Evolutionary conservation across 768 basidiomycete species (phyloP).

Genomic region (Russula vinacea): DNA sequence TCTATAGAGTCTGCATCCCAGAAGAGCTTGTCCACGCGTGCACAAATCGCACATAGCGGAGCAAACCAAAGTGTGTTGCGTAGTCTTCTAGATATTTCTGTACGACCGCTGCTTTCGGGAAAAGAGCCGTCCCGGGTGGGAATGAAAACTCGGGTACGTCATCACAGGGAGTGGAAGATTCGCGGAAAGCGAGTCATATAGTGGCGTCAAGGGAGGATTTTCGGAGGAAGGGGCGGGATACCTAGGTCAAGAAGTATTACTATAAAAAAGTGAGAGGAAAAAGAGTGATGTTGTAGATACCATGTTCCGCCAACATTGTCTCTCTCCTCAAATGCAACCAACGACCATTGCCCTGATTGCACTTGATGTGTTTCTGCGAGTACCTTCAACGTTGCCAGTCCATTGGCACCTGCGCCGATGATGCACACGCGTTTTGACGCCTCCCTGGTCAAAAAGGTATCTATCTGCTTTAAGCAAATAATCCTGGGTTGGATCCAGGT

Average conservation of each 20-base stretch:
- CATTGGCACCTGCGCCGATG: conserved; percentile 74
- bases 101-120: conserved; percentile 58
- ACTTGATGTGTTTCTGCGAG: conserved; percentile 57
- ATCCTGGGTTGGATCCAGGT: background rate
- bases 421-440: conserved; percentile 52
- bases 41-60: conserved; percentile 60
- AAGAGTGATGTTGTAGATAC: conserved; percentile 38
- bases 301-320: conserved; percentile 73
- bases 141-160: conserved; percentile 64
- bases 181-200: conserved; percentile 80
- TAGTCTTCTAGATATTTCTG: conserved; percentile 68
- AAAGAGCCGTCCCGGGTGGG: conserved; percentile 69
- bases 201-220: conserved; percentile 58
- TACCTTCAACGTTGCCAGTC: conserved; percentile 66
- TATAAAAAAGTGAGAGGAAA: background rate
- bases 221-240: conserved; percentile 50
- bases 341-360: conserved; percentile 59
- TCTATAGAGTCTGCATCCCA: conserved; percentile 38
- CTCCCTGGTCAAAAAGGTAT: background rate
- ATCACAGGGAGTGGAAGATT: conserved; percentile 79
- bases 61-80: conserved; percentile 57
- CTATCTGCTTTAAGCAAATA: conserved; percentile 2
- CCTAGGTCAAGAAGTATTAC: conserved; percentile 38
- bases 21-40: conserved; percentile 48
- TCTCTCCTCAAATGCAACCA: conserved; percentile 61